These are phyloP conservation scores for Angomonas desouzai DNA, from an alignment of 208 protist genomes.

Conservation along the genomic window DNA sequence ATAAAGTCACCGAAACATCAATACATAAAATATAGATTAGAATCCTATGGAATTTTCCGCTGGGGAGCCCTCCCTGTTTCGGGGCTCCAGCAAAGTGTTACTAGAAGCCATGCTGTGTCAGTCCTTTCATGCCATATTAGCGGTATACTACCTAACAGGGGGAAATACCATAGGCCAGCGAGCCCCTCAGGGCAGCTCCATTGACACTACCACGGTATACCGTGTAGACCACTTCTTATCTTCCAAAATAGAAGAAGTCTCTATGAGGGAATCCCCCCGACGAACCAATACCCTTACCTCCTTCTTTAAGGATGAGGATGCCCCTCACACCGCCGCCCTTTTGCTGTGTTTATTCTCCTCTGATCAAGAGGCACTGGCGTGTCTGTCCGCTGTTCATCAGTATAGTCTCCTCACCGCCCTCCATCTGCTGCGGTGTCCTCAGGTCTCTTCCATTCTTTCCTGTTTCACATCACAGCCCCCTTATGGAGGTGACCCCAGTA, in stretches of 20 bases:
- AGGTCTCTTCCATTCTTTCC: background rate
- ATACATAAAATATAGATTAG: background rate
- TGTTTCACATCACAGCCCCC: background rate
- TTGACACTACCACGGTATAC: slow-evolving; percentile 4
- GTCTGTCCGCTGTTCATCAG: slow-evolving; percentile 13
- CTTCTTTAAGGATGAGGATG: slow-evolving; percentile 1
- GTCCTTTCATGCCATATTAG: slow-evolving; percentile 27
- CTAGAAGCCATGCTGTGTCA: slow-evolving; percentile 46
- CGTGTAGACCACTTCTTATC: slow-evolving; percentile 6
- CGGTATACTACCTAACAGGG: slow-evolving; percentile 12
- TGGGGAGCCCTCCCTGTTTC: slow-evolving; percentile 17
- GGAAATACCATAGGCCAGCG: background rate
- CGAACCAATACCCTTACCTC: background rate
- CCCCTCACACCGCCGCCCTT: background rate
- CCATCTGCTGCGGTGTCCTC: slow-evolving; percentile 34
- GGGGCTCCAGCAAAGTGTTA: slow-evolving; percentile 31
- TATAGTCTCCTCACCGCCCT: slow-evolving; percentile 26
- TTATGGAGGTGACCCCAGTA: background rate
- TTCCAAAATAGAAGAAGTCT: slow-evolving; percentile 5
- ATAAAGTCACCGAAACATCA: background rate
- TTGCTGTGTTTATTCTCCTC: slow-evolving; percentile 11
- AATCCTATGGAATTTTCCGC: slow-evolving; percentile 10
- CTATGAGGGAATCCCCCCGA: background rate
- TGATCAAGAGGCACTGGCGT: slow-evolving; percentile 13
- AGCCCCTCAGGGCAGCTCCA: background rate